Evolutionary conservation across 2,329 filamentous ascomycete species (phyloP).

Genomic region (Curvularia eragrostidis): DNA sequence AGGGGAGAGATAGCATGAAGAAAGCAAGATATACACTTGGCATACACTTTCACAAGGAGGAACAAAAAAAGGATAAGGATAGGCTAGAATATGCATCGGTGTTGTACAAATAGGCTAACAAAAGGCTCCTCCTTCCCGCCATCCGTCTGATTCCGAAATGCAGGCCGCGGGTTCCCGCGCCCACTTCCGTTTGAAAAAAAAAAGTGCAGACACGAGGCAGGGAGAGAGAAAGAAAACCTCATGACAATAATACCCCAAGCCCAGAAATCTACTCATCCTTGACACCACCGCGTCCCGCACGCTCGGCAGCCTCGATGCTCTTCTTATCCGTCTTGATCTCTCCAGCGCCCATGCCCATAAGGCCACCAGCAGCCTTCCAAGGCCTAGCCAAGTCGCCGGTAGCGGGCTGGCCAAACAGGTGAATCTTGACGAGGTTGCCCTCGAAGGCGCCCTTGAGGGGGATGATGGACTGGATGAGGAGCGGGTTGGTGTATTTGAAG

Average conservation of each 20-base stretch:
- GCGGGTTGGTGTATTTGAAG: slow-evolving; percentile 99
- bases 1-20: too few species aligned
- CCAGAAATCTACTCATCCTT: slow-evolving; percentile 58
- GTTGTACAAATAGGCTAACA: not conserved
- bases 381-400: slow-evolving; percentile 91
- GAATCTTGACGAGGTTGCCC: slow-evolving; percentile 94
- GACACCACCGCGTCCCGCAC: slow-evolving; percentile 57
- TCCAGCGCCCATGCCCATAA: slow-evolving; percentile 78
- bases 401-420: slow-evolving; percentile 85
- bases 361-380: slow-evolving; percentile 84
- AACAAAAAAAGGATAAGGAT: not conserved
- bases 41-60: not conserved
- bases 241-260: not conserved
- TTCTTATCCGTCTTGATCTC: slow-evolving; percentile 82
- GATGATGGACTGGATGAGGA: slow-evolving; percentile 98
- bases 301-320: slow-evolving; percentile 61
- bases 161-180: not conserved
- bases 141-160: not conserved
- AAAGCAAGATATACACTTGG: too few species aligned
- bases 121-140: too few species aligned
- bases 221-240: too few species aligned
- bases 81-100: not conserved
- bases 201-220: not conserved
- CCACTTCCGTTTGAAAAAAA: not conserved
- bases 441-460: slow-evolving; percentile 95